Percentiles rank a stretch among this genome's conserved stretches.
These are phyloP conservation scores for Ambrosia artemisiifolia DNA, from an alignment of 129 eudicot species.

Conservation along the genomic window DNA sequence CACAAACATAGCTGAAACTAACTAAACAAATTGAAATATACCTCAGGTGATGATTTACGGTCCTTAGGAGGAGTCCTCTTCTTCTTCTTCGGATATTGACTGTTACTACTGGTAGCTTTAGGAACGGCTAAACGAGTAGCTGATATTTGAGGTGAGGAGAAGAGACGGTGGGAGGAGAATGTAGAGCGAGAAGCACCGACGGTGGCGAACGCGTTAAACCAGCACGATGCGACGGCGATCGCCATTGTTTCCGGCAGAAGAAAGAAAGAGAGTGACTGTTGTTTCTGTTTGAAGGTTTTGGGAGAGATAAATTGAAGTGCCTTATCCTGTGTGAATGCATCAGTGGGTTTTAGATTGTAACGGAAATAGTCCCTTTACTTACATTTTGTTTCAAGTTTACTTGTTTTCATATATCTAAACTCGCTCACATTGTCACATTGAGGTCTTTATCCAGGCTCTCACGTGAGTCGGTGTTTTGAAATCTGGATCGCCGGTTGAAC, in stretches of 20 bases:
- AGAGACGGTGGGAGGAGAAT: conserved; percentile 40
- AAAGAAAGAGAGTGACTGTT: neutral
- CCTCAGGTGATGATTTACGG: conserved; percentile 41
- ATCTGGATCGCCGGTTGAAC: no score
- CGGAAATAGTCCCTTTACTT: conserved; percentile 17
- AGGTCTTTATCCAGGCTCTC: no score
- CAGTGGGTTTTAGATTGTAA: neutral
- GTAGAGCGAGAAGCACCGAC: conserved; percentile 34
- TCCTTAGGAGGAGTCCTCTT: conserved; percentile 9
- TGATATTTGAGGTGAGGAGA: conserved; percentile 28
- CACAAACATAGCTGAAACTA: neutral
- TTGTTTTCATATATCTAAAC: neutral
- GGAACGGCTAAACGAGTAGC: conserved; percentile 29
- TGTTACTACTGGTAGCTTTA: conserved; percentile 27
- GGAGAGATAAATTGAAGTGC: conserved; percentile 24
- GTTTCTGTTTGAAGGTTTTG: neutral
- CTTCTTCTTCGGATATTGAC: conserved; percentile 32
- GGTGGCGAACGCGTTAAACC: conserved; percentile 42
- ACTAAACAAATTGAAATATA: conserved; percentile 10
- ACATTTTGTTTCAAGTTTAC: neutral
- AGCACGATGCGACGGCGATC: conserved; percentile 52
- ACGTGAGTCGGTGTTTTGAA: no score
- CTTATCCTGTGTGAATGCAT: conserved; percentile 33
- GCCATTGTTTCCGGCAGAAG: conserved; percentile 50
- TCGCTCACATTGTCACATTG: no score